A percentile compares a stretch with the other conserved stretches of the same genome.
phyloP scores from a whole-genome alignment of 1,284 basidiomycete species.

The Puccinia coronata region DNA sequence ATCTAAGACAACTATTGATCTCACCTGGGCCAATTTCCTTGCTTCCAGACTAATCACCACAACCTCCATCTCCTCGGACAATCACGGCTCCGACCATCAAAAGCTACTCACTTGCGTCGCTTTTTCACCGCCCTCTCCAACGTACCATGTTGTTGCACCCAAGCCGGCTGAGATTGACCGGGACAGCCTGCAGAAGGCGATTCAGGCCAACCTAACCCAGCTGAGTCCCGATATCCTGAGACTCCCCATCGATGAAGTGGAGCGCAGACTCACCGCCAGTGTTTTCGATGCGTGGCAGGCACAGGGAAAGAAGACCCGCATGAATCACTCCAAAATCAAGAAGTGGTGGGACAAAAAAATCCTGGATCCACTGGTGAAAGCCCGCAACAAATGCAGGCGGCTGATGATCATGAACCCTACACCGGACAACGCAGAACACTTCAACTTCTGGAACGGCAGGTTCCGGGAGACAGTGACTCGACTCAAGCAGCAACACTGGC shows the following conservation, averaged over 20 bases:
- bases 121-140: no score
- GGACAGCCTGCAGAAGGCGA: no score
- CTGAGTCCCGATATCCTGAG: no score
- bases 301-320: background rate
- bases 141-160: no score
- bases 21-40: background rate
- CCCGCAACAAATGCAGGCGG: background rate
- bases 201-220: no score
- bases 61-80: background rate
- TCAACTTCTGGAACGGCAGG: background rate
- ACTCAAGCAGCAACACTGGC: slow-evolving; percentile 38
- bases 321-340: background rate
- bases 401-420: background rate
- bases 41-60: background rate
- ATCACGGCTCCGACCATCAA: background rate
- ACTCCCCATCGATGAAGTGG: background rate
- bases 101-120: background rate
- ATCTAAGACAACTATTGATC: background rate
- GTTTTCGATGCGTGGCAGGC: background rate
- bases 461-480: background rate
- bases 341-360: slow-evolving; percentile 22
- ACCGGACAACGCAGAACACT: background rate
- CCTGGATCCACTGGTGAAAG: slow-evolving; percentile 5
- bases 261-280: background rate
- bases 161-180: no score